Evolutionary conservation across 306 rosid species (phyloP).

Genomic region (Quercus robur): DNA sequence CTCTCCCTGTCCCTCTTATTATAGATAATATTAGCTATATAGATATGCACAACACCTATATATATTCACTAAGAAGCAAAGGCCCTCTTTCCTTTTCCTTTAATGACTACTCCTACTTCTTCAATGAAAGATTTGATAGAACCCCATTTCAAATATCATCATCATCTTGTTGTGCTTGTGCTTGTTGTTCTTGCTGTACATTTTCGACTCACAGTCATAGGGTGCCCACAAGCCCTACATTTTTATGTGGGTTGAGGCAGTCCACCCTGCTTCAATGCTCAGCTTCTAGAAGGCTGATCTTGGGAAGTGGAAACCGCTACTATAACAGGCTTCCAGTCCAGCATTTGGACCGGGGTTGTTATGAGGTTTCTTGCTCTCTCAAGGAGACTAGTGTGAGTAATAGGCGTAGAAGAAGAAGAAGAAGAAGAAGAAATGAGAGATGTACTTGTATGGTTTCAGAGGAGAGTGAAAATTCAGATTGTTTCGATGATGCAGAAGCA

Average conservation of each 20-base stretch:
- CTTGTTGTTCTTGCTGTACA: constrained; percentile 48
- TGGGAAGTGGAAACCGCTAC: constrained; percentile 44
- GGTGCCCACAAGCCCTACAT: constrained; percentile 37
- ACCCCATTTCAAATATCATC: constrained; percentile 34
- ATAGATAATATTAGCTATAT: background rate
- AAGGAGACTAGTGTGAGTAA: constrained; percentile 38
- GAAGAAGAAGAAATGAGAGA: constrained; percentile 29
- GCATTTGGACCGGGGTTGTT: constrained; percentile 33
- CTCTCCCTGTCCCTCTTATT: background rate
- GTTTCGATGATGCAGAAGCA: constrained; percentile 49
- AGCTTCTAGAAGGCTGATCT: constrained; percentile 63
- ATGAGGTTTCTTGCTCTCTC: constrained; percentile 34
- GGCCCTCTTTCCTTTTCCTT: constrained; percentile 47
- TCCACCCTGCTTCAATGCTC: constrained; percentile 71
- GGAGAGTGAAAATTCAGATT: constrained; percentile 31
- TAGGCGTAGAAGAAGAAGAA: constrained; percentile 38
- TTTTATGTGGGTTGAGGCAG: constrained; percentile 74
- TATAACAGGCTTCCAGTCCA: constrained; percentile 38
- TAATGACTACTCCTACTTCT: constrained; percentile 54
- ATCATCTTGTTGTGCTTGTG: constrained; percentile 17
- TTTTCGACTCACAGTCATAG: constrained; percentile 40
- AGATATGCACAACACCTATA: constrained; percentile 51
- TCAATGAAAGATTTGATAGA: constrained; percentile 53
- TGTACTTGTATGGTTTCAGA: constrained; percentile 33
- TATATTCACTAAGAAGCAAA: constrained; percentile 51